Evolutionary conservation across 225 moss, liverwort and hornwort species (phyloP).

Genomic region (Polytrichum commune): DNA sequence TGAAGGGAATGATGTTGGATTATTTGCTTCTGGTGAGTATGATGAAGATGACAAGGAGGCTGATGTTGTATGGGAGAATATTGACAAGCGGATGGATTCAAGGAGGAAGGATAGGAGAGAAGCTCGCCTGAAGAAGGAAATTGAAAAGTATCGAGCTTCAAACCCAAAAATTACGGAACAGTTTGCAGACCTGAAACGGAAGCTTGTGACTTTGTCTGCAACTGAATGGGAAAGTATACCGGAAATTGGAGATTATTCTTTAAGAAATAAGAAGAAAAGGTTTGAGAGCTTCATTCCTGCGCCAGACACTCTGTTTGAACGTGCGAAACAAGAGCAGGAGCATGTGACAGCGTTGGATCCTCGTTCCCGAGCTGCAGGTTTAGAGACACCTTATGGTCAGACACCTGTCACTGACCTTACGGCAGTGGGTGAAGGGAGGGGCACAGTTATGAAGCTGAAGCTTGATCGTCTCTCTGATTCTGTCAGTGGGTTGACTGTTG

Average conservation of each 20-base stretch:
- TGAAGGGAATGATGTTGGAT: conserved; percentile 84
- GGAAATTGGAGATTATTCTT: conserved; percentile 78
- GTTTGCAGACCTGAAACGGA: conserved; percentile 86
- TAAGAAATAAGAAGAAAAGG: conserved; percentile 90
- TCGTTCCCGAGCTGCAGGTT: conserved; percentile 77
- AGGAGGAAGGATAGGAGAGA: conserved; percentile 82
- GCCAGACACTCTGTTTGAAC: conserved; percentile 88
- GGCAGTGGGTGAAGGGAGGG: conserved; percentile 90
- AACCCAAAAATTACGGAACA: conserved; percentile 93
- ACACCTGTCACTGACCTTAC: conserved; percentile 97
- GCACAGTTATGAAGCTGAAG: conserved; percentile 78
- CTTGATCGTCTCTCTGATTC: conserved; percentile 89
- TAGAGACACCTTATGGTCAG: conserved; percentile 88
- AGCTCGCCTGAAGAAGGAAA: conserved; percentile 83
- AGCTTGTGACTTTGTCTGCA: conserved; percentile 66
- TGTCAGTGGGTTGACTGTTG: conserved; percentile 80
- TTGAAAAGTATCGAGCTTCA: conserved; percentile 90
- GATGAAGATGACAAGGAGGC: conserved; percentile 97
- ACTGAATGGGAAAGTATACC: conserved; percentile 92
- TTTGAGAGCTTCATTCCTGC: conserved; percentile 91
- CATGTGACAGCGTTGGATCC: conserved; percentile 94
- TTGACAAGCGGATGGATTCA: conserved; percentile 92
- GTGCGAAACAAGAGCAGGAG: conserved; percentile 88
- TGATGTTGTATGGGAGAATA: conserved; percentile 87
- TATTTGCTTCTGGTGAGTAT: conserved; percentile 91